phyloP scores from a whole-genome alignment of 371 early-diverging fungal species.

The Mucor plumbeus region DNA sequence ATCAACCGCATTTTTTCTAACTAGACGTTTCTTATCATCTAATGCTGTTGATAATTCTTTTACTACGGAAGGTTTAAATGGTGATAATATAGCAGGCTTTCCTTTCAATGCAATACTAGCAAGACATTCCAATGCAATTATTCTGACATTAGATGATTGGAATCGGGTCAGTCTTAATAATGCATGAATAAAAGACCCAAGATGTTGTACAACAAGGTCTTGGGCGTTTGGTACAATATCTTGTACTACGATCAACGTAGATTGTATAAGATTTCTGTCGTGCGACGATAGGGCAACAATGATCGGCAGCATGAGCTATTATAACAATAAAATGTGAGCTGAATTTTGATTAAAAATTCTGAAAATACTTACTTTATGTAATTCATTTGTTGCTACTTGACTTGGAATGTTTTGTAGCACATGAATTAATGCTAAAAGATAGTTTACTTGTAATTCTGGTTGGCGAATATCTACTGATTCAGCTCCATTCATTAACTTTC shows the following conservation, averaged over 20 bases:
- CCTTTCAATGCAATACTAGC: constrained; percentile 28
- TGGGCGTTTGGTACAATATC: constrained; percentile 28
- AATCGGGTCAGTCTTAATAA: constrained; percentile 27
- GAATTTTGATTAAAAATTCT: neutral
- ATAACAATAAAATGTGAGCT: neutral
- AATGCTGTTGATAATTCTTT: constrained; percentile 60
- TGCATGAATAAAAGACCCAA: constrained; percentile 34
- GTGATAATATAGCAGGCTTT: constrained; percentile 17
- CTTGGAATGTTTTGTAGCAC: constrained; percentile 75
- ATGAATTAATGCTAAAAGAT: constrained; percentile 69
- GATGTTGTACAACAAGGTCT: constrained; percentile 17
- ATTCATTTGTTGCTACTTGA: constrained; percentile 70
- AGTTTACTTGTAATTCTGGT: constrained; percentile 51
- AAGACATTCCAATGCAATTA: constrained; percentile 69
- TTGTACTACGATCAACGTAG: constrained; percentile 32
- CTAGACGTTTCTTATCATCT: constrained; percentile 88
- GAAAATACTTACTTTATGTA: constrained; percentile 58
- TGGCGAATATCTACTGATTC: constrained; percentile 14
- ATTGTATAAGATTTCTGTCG: constrained; percentile 21
- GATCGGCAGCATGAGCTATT: constrained; percentile 37
- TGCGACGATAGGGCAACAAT: constrained; percentile 31
- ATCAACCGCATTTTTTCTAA: constrained; percentile 82
- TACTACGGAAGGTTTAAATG: constrained; percentile 62
- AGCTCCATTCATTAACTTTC: constrained; percentile 53
- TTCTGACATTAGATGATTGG: constrained; percentile 40